These are phyloP conservation scores for Pleurotus tuoliensis DNA, from an alignment of 768 basidiomycete genomes.

Conservation along the genomic window DNA sequence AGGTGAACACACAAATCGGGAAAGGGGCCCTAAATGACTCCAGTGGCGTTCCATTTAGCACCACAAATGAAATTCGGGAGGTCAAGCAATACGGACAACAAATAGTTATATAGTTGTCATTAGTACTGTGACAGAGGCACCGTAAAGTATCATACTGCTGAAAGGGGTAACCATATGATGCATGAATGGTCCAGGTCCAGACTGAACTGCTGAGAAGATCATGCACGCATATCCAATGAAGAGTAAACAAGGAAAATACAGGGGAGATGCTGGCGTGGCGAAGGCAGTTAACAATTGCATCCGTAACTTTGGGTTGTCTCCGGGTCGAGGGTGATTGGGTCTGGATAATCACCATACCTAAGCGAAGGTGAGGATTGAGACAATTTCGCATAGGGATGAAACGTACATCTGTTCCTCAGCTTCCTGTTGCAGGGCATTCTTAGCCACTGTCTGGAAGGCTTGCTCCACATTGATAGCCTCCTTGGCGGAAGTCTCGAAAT, in stretches of 20 bases:
- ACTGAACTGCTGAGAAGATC: not conserved
- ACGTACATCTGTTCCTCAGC: slow-evolving; percentile 90
- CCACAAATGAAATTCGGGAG: not conserved
- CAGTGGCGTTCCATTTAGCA: not conserved
- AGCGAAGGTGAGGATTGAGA: slow-evolving; percentile 12
- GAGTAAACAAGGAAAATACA: no score
- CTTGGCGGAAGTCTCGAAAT: slow-evolving; percentile 99
- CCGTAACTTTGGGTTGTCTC: slow-evolving; percentile 89
- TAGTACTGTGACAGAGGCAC: not conserved
- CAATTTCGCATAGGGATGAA: slow-evolving; percentile 9
- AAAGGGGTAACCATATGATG: not conserved
- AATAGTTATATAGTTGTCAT: not conserved
- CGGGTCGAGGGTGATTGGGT: slow-evolving; percentile 95
- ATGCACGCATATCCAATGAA: not conserved
- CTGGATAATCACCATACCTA: slow-evolving; percentile 98
- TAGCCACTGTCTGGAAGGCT: slow-evolving; percentile 99
- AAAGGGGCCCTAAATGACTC: not conserved
- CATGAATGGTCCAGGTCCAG: slow-evolving; percentile 2
- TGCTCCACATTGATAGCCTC: slow-evolving; percentile 99
- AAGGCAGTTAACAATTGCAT: slow-evolving; percentile 71
- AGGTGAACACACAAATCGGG: not conserved
- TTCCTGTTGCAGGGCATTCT: slow-evolving; percentile 98
- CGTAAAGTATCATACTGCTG: slow-evolving; percentile 3
- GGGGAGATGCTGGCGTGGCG: no score
- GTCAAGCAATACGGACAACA: slow-evolving; percentile 8